Conservation (phyloP, 139 green algal genomes). For the Zygnema circumcarinatum region DNA sequence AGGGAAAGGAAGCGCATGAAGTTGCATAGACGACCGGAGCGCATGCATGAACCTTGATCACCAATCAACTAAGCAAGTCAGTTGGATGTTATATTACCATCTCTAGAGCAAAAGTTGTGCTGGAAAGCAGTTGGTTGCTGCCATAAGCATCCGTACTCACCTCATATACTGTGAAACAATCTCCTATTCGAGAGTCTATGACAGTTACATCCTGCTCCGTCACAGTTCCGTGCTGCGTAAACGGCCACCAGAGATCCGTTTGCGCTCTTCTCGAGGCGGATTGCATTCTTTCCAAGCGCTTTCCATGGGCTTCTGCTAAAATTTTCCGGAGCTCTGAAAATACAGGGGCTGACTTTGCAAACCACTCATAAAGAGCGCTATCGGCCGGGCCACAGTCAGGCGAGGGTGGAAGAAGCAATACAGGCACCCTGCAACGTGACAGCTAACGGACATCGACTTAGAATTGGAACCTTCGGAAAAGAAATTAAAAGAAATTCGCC, state of each 20-base stretch:
- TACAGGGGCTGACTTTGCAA: constrained; percentile 58
- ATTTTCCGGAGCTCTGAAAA: constrained; percentile 69
- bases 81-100: too few relatives aligned
- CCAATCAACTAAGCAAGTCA: too few relatives aligned
- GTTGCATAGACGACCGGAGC: too few relatives aligned
- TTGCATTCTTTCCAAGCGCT: constrained; percentile 64
- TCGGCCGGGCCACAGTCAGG: not conserved
- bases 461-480: too few relatives aligned
- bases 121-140: too few relatives aligned
- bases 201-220: constrained; percentile 70
- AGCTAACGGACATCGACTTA: too few relatives aligned
- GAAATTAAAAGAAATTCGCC: too few relatives aligned
- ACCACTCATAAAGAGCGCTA: constrained; percentile 65
- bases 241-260: constrained; percentile 90
- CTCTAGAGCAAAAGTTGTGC: too few relatives aligned
- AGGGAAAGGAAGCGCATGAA: too few relatives aligned
- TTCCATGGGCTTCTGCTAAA: constrained; percentile 62
- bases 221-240: constrained; percentile 88
- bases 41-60: too few relatives aligned
- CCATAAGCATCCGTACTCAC: too few relatives aligned
- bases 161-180: constrained; percentile 71
- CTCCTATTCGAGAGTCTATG: constrained; percentile 85
- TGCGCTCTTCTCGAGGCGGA: constrained; percentile 42
- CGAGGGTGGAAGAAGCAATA: not conserved
- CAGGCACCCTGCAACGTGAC: not conserved